Evolutionary conservation across 169 alveolate genomes (phyloP), one percentile per base, ranked within the genome.

Genomic region (Plasmodium adleri): DNA sequence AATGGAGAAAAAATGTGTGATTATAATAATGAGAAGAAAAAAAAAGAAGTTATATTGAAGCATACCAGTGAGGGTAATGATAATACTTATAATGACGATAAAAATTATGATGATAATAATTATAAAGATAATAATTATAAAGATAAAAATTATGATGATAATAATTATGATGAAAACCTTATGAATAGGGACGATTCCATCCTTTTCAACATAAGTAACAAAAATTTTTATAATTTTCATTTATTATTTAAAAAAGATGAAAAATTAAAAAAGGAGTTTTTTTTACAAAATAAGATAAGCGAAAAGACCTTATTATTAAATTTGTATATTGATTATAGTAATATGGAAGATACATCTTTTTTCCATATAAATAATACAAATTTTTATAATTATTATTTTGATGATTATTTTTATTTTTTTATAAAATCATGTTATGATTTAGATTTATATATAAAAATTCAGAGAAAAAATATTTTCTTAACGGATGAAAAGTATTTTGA

Each of bases 331-430:
- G 43, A 72, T 7, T 72, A 72, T 32, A 72, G 71, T 15, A 17
- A n/a, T 22, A 15, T 78, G 28, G 32, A 26, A 24, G 78, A 66
- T 24, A 7, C 58, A 17, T 78, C 74, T 12, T 78, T 22, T 70
- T 78, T 67, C 50, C 74, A 20, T 9, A 49, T 78, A 7, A 78
- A 52, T 45, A 47, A 78, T 50, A 70, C 72, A 24, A 59, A 64
- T 22, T 43, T 78, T 3, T 78, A 78, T 59, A 78, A 58, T 26
- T 59, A 78, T 15, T 39, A 66, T 32, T 56, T 78, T 20, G 89
- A 78, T 24, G 24, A 24, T 66, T 10, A 43, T 45, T 78, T 78
- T 66, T 78, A 22, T 45, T 78, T 78, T 64, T 43, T 78, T 10
- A 13, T 78, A 20, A 68, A 45, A 50, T 78, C 89, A 0, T 3